These are phyloP conservation scores for Sporopachydermia quercuum DNA, from an alignment of 805 yeast species.

Conservation along the genomic window DNA sequence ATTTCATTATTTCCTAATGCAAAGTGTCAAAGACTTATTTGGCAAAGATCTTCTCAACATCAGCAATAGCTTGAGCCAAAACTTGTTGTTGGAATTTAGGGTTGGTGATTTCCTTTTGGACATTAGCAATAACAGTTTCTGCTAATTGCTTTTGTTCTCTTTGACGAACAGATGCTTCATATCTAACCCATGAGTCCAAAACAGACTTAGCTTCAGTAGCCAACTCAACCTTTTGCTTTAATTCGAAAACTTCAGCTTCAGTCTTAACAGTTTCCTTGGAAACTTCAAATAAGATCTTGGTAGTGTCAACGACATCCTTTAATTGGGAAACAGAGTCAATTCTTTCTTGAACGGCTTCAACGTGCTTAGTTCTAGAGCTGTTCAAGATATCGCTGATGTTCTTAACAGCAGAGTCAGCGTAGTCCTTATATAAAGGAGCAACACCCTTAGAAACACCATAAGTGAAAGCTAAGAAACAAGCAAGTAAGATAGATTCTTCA, in stretches of 20 bases:
- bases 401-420: constrained; percentile 79
- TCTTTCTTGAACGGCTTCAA: constrained; percentile 84
- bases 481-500: constrained; percentile 81
- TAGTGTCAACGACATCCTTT: constrained; percentile 82
- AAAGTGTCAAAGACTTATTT: no score
- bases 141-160: constrained; percentile 88
- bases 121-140: constrained; percentile 73
- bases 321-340: constrained; percentile 77
- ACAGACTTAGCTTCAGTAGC: constrained; percentile 88
- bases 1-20: no score
- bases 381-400: constrained; percentile 71
- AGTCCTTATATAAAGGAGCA: constrained; percentile 89
- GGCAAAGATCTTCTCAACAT: constrained; percentile 78
- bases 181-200: constrained; percentile 97
- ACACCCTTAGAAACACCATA: constrained; percentile 69
- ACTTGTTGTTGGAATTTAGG: constrained; percentile 90
- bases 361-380: constrained; percentile 81
- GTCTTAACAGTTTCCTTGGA: constrained; percentile 94
- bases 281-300: constrained; percentile 81
- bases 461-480: constrained; percentile 65
- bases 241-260: constrained; percentile 88
- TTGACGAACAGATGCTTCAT: constrained; percentile 93
- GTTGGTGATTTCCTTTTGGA: constrained; percentile 68
- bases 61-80: constrained; percentile 81
- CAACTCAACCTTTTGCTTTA: constrained; percentile 79